These are phyloP conservation scores for Penicillium taxi DNA, from an alignment of 495 filamentous ascomycete species.

Conservation along the genomic window DNA sequence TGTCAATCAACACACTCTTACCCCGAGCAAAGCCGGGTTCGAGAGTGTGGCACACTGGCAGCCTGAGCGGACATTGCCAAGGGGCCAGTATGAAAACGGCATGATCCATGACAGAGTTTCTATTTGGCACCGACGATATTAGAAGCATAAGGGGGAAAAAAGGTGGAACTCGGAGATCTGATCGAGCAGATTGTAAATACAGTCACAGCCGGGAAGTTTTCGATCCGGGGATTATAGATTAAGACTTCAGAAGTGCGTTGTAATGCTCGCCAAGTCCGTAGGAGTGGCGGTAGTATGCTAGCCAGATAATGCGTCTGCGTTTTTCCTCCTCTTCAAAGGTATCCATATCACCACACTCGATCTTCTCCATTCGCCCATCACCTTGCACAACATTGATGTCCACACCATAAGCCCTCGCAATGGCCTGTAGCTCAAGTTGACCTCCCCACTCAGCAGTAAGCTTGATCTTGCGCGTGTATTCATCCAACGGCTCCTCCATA, in stretches of 20 bases:
- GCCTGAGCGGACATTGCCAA: conserved; percentile 60
- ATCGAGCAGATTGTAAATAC: too few relatives aligned
- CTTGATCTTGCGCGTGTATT: conserved; percentile 66
- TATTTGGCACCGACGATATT: conserved; percentile 30
- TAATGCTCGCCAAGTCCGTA: conserved; percentile 96
- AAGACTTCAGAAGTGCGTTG: conserved; percentile 59
- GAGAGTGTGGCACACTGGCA: conserved; percentile 55
- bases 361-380: conserved; percentile 67
- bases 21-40: conserved; percentile 39
- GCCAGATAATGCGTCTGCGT: conserved; percentile 56
- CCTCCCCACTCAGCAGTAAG: conserved; percentile 97
- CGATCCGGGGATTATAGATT: conserved; percentile 5
- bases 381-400: conserved; percentile 80
- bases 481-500: conserved; percentile 72
- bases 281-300: conserved; percentile 89
- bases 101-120: conserved; percentile 31
- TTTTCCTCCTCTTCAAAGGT: conserved; percentile 40
- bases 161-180: too few relatives aligned
- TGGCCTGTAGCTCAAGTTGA: conserved; percentile 77
- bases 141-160: conserved; percentile 6
- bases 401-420: conserved; percentile 75
- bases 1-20: conserved; percentile 39
- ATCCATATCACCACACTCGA: conserved; percentile 45
- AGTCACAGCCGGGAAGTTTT: too few relatives aligned
- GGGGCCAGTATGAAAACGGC: conserved; percentile 26